Evolutionary conservation across 768 basidiomycete species (phyloP).

Genomic region (Rubroboletus pulcherrimus): DNA sequence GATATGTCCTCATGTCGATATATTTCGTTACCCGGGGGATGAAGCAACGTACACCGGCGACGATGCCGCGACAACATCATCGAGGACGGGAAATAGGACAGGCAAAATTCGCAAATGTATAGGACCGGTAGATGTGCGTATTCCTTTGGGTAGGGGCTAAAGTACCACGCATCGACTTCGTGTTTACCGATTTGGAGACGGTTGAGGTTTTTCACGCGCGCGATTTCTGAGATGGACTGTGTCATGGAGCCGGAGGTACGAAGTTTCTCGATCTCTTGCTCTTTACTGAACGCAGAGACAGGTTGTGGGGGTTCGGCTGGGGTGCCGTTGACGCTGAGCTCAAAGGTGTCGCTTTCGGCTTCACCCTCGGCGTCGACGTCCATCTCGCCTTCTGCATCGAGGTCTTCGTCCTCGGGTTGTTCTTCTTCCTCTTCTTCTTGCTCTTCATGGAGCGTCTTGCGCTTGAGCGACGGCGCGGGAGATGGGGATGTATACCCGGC

Average conservation of each 20-base stretch:
- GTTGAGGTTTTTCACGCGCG: constrained; percentile 97
- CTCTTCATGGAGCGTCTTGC: constrained; percentile 64
- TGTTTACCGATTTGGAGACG: constrained; percentile 93
- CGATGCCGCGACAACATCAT: constrained; percentile 93
- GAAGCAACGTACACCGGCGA: constrained; percentile 81
- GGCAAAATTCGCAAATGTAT: constrained; percentile 98
- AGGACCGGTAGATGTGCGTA: constrained; percentile 93
- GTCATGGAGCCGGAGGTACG: constrained; percentile 99
- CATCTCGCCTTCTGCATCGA: constrained; percentile 44
- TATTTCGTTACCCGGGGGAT: constrained; percentile 99
- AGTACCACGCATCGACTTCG: constrained; percentile 99
- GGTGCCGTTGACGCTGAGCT: constrained; percentile 48
- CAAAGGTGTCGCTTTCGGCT: constrained; percentile 64
- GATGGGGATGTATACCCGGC: constrained; percentile 49
- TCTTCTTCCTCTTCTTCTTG: constrained; percentile 59
- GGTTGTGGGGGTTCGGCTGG: constrained; percentile 51
- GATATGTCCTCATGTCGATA: constrained; percentile 97
- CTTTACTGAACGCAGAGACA: constrained; percentile 79
- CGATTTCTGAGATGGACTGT: constrained; percentile 95
- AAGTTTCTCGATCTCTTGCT: constrained; percentile 98
- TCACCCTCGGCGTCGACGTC: constrained; percentile 46
- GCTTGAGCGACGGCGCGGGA: constrained; percentile 59
- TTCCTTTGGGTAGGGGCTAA: constrained; percentile 98
- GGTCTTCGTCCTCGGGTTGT: constrained; percentile 45
- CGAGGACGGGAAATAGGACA: constrained; percentile 85